Evolutionary conservation across 345 rosid genomes (phyloP).

Genomic region (Litchi chinensis): DNA sequence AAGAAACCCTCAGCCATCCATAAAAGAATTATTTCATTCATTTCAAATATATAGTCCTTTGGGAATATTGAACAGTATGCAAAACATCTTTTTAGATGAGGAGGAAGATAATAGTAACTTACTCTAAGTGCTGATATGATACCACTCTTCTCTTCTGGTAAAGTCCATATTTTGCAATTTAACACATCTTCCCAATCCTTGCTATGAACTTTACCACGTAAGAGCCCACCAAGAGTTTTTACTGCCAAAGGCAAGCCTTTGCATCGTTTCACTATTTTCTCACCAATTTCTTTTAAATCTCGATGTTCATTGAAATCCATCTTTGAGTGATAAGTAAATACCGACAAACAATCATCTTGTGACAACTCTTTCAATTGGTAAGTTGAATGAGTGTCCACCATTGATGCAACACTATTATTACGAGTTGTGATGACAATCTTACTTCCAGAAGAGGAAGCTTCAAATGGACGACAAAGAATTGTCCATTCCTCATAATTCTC

Average conservation of each 20-base stretch:
- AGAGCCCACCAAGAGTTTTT: constrained; percentile 3
- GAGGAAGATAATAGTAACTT: constrained; percentile 21
- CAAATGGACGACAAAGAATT: constrained; percentile 8
- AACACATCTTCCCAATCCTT: constrained; percentile 17
- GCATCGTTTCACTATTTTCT: constrained; percentile 20
- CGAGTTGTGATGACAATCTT: constrained; percentile 30
- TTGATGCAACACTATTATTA: constrained; percentile 16
- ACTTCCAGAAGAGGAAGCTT: constrained; percentile 13
- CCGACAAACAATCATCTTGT: constrained; percentile 18
- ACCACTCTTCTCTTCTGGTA: neutral
- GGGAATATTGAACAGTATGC: constrained; percentile 22
- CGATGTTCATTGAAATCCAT: constrained; percentile 1
- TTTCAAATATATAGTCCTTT: constrained; percentile 1
- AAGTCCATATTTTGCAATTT: constrained; percentile 17
- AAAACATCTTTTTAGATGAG: constrained; percentile 11
- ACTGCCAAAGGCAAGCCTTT: constrained; percentile 26
- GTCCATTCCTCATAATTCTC: constrained; percentile 21
- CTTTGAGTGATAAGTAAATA: constrained; percentile 21
- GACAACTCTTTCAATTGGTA: constrained; percentile 20
- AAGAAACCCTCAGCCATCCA: constrained; percentile 33
- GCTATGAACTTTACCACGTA: neutral
- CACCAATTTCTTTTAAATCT: constrained; percentile 9
- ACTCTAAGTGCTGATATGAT: constrained; percentile 8
- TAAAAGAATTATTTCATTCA: neutral
- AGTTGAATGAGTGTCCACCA: constrained; percentile 14